Evolutionary conservation across 176 grass and related monocot genomes (phyloP).

Genomic region (Pontederia paniculata): DNA sequence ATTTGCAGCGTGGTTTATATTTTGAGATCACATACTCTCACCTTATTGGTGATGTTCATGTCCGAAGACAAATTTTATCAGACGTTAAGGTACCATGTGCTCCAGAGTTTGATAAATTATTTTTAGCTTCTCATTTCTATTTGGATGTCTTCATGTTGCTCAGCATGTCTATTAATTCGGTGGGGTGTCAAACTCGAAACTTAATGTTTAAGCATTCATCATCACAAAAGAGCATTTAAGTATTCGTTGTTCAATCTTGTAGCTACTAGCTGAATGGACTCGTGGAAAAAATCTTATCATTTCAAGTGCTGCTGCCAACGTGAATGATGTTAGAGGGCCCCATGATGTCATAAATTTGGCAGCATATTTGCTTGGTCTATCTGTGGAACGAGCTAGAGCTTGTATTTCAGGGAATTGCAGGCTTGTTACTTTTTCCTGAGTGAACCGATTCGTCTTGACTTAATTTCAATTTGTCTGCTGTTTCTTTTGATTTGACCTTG

Average conservation of each 20-base stretch:
- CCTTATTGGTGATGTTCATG: constrained; percentile 42
- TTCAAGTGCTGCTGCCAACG: constrained; percentile 57
- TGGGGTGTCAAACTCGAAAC: neutral
- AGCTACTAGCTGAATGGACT: constrained; percentile 73
- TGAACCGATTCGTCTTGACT: neutral
- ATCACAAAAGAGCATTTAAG: no score
- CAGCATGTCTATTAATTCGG: neutral
- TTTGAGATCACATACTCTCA: constrained; percentile 71
- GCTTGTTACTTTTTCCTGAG: constrained; percentile 18
- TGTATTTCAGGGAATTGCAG: constrained; percentile 58
- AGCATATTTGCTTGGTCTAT: constrained; percentile 60
- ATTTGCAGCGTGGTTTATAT: constrained; percentile 43
- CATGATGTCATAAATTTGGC: constrained; percentile 61
- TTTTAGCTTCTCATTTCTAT: neutral
- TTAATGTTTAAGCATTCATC: neutral
- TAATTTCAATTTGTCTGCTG: neutral
- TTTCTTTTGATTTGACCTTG: constrained; percentile 4
- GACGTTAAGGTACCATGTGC: constrained; percentile 42
- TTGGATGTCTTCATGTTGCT: neutral
- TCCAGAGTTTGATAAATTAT: neutral
- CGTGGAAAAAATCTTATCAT: constrained; percentile 81
- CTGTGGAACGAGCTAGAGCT: constrained; percentile 60
- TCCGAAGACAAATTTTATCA: constrained; percentile 37
- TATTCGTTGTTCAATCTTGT: neutral
- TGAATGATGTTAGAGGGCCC: constrained; percentile 61